Base-by-base conservation (phyloP, 192 early-diverging fungal species). In the Backusella tarrabulga region DNA sequence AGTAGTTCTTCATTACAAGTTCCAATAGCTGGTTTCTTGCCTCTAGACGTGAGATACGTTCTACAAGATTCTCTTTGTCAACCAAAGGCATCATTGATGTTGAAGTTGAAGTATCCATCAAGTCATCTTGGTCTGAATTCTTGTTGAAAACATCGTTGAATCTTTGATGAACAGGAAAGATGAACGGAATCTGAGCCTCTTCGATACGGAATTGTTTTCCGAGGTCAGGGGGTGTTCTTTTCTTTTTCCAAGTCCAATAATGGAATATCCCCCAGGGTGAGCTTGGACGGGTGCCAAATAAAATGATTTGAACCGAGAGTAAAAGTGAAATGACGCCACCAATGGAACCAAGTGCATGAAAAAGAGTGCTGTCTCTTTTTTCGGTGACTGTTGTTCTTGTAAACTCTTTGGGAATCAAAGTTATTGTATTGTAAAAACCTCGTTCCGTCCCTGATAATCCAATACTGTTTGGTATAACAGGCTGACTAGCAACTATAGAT, bases 251-350 rank as follows among this genome's bases (percentile, higher is more conserved):
- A 4, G 11, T 40, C 34, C 19, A 23, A 9, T 38, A 38, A 41
- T 73, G 72, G 2, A 73, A 29, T 15, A 73, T 0, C 1, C 72
- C 72, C 50, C 50, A 73, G 6, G 72, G 72, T 4, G 6, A 6
- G 12, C n/a, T 54, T 32, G 72, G 72, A 3, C 72, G 41, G 0
- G n/a, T 19, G 9, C 72, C 72, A 73, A 73, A 73, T 35, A 73
- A 21, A 21, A 50, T 34, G 1, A 56, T 32, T 71, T 77, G 76
- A 7, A 77, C 69, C 2, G 52, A 0, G 7, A 77, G 38, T 11
- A 77, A 4, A 32, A 78, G 23, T 44, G 42, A 44, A 44, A 44
- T 15, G 7, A 78, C 34, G 50, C 77, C 71, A 68, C 60, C 71
- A 46, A 78, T 44, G 4, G 66, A 40, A 9, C 70, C 77, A 56